Base-by-base conservation (phyloP, 2,329 filamentous ascomycete species). In the Endocalyx cinctus region DNA sequence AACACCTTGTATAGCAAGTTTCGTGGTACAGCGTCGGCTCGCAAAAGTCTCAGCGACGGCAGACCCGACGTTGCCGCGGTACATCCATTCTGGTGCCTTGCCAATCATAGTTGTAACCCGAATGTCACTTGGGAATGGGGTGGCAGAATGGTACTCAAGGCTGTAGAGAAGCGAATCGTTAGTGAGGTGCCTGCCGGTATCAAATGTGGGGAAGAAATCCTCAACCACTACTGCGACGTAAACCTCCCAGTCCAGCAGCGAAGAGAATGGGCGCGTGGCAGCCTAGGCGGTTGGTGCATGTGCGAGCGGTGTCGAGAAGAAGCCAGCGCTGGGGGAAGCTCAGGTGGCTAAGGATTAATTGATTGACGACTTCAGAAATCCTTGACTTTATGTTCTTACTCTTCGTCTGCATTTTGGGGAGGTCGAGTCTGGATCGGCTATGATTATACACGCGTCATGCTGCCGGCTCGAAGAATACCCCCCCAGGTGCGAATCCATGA, bases 51-150 rank as follows among this genome's bases (percentile, higher is more conserved):
- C 0, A 75, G 76, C 47, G 85, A 90, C 42, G 86, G 88, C 4
- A 78, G 86, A 8, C 90, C 92, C 0, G 92, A 97, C 51, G 84
- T 95, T 5, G 87, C 87, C 17, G 90, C 90, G 17, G 89, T 97
- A 17, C 89, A 97, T 62, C 88, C 90, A 2, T 79, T 94, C 48
- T 98, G 92, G 88, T 97, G 89, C 61, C 70, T 97, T 18, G 89
- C 90, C 17, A 98, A 98, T 53, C 92, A 98, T 58, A 87, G 88
- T 57, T 98, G 92, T 62, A 81, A 95, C 55, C 92, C 92, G 7
- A 96, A 95, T 58, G 88, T 97, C 25, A 77, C 77, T 4, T 98
- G 92, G 92, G 86, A 94, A 52, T 96, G 89, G 87, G 80, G 83
- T 17, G 85, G 84, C 1, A 74, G 73, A 33, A 89, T 92, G 73